Percentiles rank a stretch among this genome's conserved stretches.
These are phyloP conservation scores for Coemansia sp. DNA, from an alignment of 192 early-diverging fungal genomes.

Conservation along the genomic window DNA sequence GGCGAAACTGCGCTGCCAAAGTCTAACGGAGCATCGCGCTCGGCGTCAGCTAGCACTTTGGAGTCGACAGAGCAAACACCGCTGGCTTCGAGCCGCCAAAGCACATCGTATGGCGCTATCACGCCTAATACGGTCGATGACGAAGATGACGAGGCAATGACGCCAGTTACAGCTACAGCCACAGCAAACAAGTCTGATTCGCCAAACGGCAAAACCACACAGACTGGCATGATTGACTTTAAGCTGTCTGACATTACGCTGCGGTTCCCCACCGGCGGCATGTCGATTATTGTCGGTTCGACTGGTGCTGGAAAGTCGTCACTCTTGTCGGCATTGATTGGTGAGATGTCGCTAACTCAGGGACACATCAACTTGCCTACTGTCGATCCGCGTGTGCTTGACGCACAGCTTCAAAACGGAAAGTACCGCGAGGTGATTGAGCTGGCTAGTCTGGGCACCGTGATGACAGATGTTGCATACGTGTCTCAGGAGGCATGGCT, in stretches of 20 bases:
- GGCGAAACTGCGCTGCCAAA: neutral
- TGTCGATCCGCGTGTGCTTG: constrained; percentile 6
- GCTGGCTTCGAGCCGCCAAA: constrained; percentile 6
- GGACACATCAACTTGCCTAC: constrained; percentile 46
- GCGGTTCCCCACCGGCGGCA: constrained; percentile 63
- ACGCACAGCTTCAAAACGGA: constrained; percentile 5
- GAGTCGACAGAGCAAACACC: constrained; percentile 19
- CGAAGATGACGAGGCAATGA: neutral
- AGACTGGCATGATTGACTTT: constrained; percentile 39
- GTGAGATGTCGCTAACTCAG: constrained; percentile 64
- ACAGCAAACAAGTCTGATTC: neutral
- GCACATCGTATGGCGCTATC: constrained; percentile 5
- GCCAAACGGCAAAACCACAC: neutral
- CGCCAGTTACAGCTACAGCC: neutral
- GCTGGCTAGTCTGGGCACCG: constrained; percentile 38
- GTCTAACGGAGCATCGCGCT: constrained; percentile 1
- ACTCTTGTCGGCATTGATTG: constrained; percentile 76
- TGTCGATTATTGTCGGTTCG: constrained; percentile 79
- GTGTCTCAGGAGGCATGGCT: constrained; percentile 82
- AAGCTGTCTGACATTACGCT: constrained; percentile 64
- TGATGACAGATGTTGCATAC: constrained; percentile 74
- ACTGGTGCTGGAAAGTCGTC: constrained; percentile 93
- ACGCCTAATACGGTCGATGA: neutral
- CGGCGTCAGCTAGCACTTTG: neutral
- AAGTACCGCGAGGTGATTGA: constrained; percentile 24